Percentiles rank a stretch among this genome's conserved stretches.
phyloP scores from a whole-genome alignment of 202 grass and related monocot species.

The Digitaria exilis region DNA sequence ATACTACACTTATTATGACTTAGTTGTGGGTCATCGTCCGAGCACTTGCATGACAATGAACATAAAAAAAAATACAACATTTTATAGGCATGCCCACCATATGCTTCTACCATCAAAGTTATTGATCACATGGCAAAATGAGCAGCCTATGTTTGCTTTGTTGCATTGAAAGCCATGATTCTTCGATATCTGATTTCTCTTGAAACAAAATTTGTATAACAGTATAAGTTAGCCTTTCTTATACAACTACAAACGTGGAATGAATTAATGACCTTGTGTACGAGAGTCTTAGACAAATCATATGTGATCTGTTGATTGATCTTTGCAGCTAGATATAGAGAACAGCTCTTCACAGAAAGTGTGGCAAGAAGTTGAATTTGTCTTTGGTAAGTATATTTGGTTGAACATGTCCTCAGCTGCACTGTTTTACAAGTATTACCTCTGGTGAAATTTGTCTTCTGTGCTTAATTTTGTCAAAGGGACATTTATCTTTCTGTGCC shows the following conservation, averaged over 20 bases:
- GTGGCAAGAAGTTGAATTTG: constrained; percentile 96
- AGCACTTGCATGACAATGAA: neutral
- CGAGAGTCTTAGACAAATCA: neutral
- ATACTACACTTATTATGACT: neutral
- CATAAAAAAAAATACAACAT: neutral
- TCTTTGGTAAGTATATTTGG: constrained; percentile 74
- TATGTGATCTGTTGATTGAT: constrained; percentile 23
- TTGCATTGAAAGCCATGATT: constrained; percentile 5
- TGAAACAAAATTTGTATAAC: neutral
- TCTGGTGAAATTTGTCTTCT: constrained; percentile 24
- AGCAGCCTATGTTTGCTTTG: neutral
- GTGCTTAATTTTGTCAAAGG: constrained; percentile 12
- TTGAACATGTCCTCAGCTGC: constrained; percentile 20
- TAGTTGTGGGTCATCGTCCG: neutral
- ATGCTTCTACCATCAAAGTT: neutral
- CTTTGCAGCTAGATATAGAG: constrained; percentile 92
- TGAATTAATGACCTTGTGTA: constrained; percentile 14
- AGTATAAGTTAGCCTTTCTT: constrained; percentile 11
- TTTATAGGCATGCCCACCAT: neutral
- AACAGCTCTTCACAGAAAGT: constrained; percentile 86
- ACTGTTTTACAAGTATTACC: constrained; percentile 19
- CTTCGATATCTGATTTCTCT: neutral
- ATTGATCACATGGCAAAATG: neutral
- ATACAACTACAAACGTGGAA: constrained; percentile 31
- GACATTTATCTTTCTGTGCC: neutral